Evolutionary conservation across 768 basidiomycete species (phyloP).

Genomic region (Suillus occidentalis): DNA sequence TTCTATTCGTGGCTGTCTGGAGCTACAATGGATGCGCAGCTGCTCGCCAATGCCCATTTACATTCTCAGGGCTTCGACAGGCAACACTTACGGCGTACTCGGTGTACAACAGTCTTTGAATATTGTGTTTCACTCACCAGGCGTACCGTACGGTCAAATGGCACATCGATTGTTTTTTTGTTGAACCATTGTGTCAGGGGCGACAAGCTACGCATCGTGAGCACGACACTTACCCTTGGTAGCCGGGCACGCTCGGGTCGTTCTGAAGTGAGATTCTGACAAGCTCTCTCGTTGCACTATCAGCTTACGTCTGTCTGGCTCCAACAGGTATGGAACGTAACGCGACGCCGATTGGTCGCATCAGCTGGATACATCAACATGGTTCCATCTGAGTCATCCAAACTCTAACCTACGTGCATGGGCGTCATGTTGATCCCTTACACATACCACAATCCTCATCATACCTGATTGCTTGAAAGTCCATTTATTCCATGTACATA

Average conservation of each 20-base stretch:
- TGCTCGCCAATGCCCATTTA: conserved; percentile 42
- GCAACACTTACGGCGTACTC: conserved; percentile 11
- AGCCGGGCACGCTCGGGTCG: conserved; percentile 46
- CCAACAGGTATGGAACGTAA: conserved; percentile 55
- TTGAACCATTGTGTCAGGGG: conserved; percentile 32
- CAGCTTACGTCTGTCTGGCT: not conserved
- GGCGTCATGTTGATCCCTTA: not conserved
- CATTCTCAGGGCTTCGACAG: conserved; percentile 36
- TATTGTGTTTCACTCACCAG: conserved; percentile 44
- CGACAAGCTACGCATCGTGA: conserved; percentile 51
- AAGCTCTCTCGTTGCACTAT: not conserved
- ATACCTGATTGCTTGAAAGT: not conserved
- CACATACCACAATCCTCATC: not conserved
- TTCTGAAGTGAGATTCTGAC: conserved; percentile 41
- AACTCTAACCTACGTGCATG: conserved; percentile 5
- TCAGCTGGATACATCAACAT: conserved; percentile 59
- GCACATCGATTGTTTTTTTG: not conserved
- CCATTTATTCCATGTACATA: not conserved
- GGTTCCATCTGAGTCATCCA: conserved; percentile 39
- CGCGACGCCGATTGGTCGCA: conserved; percentile 49
- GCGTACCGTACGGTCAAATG: conserved; percentile 33
- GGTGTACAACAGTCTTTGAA: conserved; percentile 50
- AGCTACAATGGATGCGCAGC: conserved; percentile 25
- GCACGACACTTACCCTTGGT: conserved; percentile 51
- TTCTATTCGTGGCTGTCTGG: not conserved